Conservation (phyloP, 2,329 filamentous ascomycete genomes). For the Didymella lethalis region DNA sequence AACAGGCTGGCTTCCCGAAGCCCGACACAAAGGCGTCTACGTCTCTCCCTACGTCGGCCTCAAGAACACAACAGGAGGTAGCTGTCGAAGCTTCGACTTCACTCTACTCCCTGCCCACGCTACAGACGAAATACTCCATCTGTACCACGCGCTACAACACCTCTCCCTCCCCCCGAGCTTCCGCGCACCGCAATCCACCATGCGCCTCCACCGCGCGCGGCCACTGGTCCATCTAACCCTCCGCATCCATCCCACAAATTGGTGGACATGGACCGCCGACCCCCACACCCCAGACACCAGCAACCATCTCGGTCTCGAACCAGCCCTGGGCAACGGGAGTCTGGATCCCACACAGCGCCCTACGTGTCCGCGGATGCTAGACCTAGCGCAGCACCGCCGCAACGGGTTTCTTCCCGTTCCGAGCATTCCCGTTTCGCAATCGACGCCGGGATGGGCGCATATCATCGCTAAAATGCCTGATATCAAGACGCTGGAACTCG, state of each 20-base stretch:
- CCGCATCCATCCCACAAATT: conserved; percentile 20
- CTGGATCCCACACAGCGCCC: not conserved
- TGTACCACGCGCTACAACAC: not conserved
- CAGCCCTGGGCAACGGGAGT: conserved; percentile 22
- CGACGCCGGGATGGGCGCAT: conserved; percentile 23
- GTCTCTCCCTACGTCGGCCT: conserved; percentile 19
- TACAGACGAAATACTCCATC: not conserved
- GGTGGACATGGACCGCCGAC: conserved; percentile 31
- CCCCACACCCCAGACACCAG: not conserved
- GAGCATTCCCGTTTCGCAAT: not conserved
- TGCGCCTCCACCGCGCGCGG: conserved; percentile 20
- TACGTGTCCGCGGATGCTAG: conserved; percentile 26
- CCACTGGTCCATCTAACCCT: conserved; percentile 30
- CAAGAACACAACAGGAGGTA: not conserved
- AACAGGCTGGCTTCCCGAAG: conserved; percentile 14
- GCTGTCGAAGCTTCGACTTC: conserved; percentile 13
- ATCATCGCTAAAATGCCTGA: conserved; percentile 26
- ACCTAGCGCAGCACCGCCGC: conserved; percentile 28
- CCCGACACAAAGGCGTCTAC: conserved; percentile 19
- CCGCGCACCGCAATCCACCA: conserved; percentile 3
- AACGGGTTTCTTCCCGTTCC: conserved; percentile 20
- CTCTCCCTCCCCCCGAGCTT: not conserved
- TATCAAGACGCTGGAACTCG: conserved; percentile 31
- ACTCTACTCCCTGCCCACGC: conserved; percentile 9
- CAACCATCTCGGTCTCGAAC: conserved; percentile 34